Conservation (phyloP, 495 filamentous ascomycete genomes). For the Daldinia vernicosa region DNA sequence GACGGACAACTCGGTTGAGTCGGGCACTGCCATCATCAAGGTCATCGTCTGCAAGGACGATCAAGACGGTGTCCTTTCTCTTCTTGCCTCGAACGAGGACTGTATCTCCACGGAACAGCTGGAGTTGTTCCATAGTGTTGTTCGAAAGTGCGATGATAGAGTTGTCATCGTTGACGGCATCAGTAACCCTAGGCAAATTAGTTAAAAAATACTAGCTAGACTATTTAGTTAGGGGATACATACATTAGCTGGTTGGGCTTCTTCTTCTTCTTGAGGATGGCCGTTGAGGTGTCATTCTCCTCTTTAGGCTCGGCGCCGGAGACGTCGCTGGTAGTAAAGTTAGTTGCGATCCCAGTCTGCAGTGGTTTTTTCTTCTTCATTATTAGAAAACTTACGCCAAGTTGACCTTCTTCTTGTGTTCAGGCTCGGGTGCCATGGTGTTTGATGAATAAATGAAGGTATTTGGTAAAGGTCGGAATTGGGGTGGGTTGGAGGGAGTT, state of each 20-base stretch:
- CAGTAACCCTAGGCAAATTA: constrained; percentile 76
- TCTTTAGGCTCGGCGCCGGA: constrained; percentile 90
- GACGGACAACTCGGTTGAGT: constrained; percentile 96
- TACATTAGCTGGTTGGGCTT: constrained; percentile 99
- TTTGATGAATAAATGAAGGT: constrained; percentile 48
- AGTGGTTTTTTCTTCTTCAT: background rate
- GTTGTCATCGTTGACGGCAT: constrained; percentile 99
- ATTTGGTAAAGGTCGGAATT: constrained; percentile 34
- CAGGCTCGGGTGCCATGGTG: constrained; percentile 63
- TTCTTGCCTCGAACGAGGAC: constrained; percentile 99
- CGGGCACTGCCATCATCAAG: constrained; percentile 95
- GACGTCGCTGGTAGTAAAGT: constrained; percentile 71
- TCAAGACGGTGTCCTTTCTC: constrained; percentile 97
- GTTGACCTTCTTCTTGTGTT: constrained; percentile 94
- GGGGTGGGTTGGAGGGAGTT: constrained; percentile 8
- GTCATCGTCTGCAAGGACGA: constrained; percentile 96
- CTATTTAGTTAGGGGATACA: constrained; percentile 45
- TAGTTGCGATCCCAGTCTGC: constrained; percentile 36
- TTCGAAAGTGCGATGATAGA: constrained; percentile 98
- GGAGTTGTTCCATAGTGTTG: constrained; percentile 98
- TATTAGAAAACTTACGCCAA: constrained; percentile 71
- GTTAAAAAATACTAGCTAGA: constrained; percentile 49
- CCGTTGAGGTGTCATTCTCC: constrained; percentile 93
- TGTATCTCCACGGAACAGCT: constrained; percentile 98
- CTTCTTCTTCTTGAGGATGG: constrained; percentile 99